A percentile compares a stretch with the other conserved stretches of the same genome.
These are phyloP conservation scores for Sporothrix pallida DNA, from an alignment of 2,329 filamentous ascomycete genomes.

Conservation along the genomic window DNA sequence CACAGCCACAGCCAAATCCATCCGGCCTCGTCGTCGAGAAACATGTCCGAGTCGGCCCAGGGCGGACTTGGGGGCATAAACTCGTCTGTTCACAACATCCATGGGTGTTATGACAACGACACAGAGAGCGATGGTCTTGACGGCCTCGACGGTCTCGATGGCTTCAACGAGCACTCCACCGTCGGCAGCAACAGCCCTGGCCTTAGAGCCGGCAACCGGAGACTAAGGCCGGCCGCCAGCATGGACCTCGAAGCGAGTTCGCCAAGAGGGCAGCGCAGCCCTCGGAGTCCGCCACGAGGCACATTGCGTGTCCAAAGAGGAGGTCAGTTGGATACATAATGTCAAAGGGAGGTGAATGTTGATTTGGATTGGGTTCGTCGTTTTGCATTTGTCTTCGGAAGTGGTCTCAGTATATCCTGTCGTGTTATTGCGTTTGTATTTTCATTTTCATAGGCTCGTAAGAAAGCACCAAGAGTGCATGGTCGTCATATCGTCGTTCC, in stretches of 20 bases:
- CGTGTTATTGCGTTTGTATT: background rate
- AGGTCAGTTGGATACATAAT: constrained; percentile 34
- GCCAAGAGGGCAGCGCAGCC: background rate
- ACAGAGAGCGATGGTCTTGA: constrained; percentile 28
- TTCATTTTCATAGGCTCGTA: background rate
- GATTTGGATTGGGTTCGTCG: no score
- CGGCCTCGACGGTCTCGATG: background rate
- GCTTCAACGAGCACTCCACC: constrained; percentile 7
- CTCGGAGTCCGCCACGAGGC: constrained; percentile 26
- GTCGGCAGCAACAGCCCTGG: background rate
- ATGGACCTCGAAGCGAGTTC: background rate
- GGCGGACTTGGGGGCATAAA: background rate
- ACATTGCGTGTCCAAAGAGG: constrained; percentile 38
- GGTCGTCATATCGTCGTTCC: background rate
- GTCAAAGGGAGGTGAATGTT: no score
- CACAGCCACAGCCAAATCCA: constrained; percentile 13
- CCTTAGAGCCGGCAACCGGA: background rate
- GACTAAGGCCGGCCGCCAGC: constrained; percentile 1
- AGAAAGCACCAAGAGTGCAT: background rate
- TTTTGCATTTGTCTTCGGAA: background rate
- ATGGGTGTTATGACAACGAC: constrained; percentile 23
- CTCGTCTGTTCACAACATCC: background rate
- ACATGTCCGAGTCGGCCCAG: background rate
- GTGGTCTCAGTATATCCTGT: constrained; percentile 11
- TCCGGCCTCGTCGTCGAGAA: constrained; percentile 1